Percentiles rank a stretch among this genome's conserved stretches.
These are phyloP conservation scores for Shiraia bambusicola DNA, from an alignment of 2,329 filamentous ascomycete genomes.

Conservation along the genomic window DNA sequence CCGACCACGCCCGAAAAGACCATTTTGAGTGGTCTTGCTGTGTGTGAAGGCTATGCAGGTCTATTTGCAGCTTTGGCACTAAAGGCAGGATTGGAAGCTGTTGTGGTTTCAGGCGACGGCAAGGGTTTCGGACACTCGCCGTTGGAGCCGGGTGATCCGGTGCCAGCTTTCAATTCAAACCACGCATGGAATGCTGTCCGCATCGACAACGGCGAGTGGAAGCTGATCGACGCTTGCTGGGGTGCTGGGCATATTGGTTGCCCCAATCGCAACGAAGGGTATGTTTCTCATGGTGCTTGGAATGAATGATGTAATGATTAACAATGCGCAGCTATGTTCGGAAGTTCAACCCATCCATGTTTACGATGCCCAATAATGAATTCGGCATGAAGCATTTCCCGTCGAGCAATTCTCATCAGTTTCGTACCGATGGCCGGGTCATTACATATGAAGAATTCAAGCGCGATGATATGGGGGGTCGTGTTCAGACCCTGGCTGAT, in stretches of 20 bases:
- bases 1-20: slow-evolving; percentile 70
- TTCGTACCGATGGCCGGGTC: slow-evolving; percentile 68
- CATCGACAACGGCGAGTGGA: slow-evolving; percentile 87
- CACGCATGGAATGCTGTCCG: slow-evolving; percentile 95
- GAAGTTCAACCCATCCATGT: slow-evolving; percentile 61
- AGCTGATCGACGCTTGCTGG: slow-evolving; percentile 90
- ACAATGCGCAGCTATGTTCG: slow-evolving; percentile 58
- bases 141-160: slow-evolving; percentile 62
- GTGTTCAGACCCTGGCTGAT: slow-evolving; percentile 51
- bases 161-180: slow-evolving; percentile 64
- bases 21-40: slow-evolving; percentile 74
- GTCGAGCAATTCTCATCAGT: slow-evolving; percentile 66
- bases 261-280: slow-evolving; percentile 45
- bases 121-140: slow-evolving; percentile 78
- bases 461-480: slow-evolving; percentile 55
- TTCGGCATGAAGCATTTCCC: slow-evolving; percentile 85
- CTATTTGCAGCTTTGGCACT: slow-evolving; percentile 77
- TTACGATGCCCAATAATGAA: slow-evolving; percentile 69
- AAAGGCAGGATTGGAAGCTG: slow-evolving; percentile 75
- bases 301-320: neutral
- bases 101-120: slow-evolving; percentile 75
- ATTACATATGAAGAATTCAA: slow-evolving; percentile 83
- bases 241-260: slow-evolving; percentile 70
- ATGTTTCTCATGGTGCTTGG: slow-evolving; percentile 47
- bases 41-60: slow-evolving; percentile 88